Conservation (phyloP, 768 basidiomycete species). For the Russula compacta region DNA sequence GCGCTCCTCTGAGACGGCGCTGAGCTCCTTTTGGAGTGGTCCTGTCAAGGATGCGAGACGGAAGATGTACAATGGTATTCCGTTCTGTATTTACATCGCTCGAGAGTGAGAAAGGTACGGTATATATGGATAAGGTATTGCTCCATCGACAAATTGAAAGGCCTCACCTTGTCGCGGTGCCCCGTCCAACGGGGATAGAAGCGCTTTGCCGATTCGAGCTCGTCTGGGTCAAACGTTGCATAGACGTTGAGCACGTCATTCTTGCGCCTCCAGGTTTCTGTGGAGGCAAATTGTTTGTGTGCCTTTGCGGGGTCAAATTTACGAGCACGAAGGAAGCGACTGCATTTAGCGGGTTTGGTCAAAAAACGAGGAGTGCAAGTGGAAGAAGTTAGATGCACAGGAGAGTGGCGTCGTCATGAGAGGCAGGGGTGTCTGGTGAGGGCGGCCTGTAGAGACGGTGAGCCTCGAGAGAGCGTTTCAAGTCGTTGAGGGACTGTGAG, state of each 20-base stretch:
- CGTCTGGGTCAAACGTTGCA: slow-evolving; percentile 44
- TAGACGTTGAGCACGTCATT: slow-evolving; percentile 57
- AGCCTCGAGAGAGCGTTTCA: background rate
- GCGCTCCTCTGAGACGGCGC: slow-evolving; percentile 41
- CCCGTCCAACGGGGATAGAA: slow-evolving; percentile 83
- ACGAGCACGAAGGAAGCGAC: slow-evolving; percentile 79
- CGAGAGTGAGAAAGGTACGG: background rate
- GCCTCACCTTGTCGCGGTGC: slow-evolving; percentile 55
- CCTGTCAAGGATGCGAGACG: slow-evolving; percentile 50
- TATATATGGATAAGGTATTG: too few species aligned
- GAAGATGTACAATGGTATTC: slow-evolving; percentile 71
- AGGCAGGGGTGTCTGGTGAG: slow-evolving; percentile 30
- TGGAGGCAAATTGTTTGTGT: slow-evolving; percentile 57
- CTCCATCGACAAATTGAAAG: background rate
- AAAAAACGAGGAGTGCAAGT: background rate
- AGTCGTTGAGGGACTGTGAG: background rate
- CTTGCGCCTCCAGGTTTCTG: slow-evolving; percentile 60
- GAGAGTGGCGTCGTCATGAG: slow-evolving; percentile 59
- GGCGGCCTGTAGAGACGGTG: slow-evolving; percentile 3
- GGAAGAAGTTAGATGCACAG: slow-evolving; percentile 36
- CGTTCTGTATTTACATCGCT: slow-evolving; percentile 35
- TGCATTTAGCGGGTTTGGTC: slow-evolving; percentile 24
- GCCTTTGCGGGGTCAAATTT: slow-evolving; percentile 55
- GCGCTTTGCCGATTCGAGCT: slow-evolving; percentile 48
- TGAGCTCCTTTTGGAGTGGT: slow-evolving; percentile 50